Evolutionary conservation across 169 alveolate genomes (phyloP).

Genomic region (Neospora caninum): DNA sequence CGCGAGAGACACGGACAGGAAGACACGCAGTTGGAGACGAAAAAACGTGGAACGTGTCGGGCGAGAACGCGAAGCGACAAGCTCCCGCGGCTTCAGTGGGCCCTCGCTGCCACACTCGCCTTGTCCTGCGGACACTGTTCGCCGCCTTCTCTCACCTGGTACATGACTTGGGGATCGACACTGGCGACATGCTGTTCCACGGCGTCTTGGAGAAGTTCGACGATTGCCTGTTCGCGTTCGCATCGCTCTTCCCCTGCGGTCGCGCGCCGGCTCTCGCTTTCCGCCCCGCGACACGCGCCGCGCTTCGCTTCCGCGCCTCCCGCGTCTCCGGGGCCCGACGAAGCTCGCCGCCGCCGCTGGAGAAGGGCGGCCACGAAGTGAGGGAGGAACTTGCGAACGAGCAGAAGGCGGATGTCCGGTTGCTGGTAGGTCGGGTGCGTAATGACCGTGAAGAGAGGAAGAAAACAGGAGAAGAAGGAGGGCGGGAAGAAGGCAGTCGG

Average conservation of each 20-base stretch:
- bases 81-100: neutral
- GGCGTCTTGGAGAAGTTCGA: neutral
- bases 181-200: neutral
- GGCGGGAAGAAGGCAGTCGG: slow-evolving; percentile 47
- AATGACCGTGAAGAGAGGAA: slow-evolving; percentile 61
- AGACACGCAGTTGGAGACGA: too few species aligned
- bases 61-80: neutral
- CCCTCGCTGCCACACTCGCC: too few species aligned
- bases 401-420: slow-evolving; percentile 65
- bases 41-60: neutral
- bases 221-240: neutral
- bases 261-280: neutral
- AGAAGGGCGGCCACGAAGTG: slow-evolving; percentile 28
- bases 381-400: slow-evolving; percentile 51
- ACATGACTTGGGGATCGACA: slow-evolving; percentile 5
- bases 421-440: slow-evolving; percentile 69
- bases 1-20: neutral
- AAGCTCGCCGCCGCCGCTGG: slow-evolving; percentile 17
- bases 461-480: slow-evolving; percentile 41
- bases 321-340: neutral
- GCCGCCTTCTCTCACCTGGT: slow-evolving; percentile 23
- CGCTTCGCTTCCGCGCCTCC: slow-evolving; percentile 2
- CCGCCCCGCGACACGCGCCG: neutral
- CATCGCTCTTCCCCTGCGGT: neutral
- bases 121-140: too few species aligned